Percentiles rank a stretch among this genome's conserved stretches.
Evolutionary conservation across 495 filamentous ascomycete species (phyloP).

Genomic region (Hypoxylon cercidicola): DNA sequence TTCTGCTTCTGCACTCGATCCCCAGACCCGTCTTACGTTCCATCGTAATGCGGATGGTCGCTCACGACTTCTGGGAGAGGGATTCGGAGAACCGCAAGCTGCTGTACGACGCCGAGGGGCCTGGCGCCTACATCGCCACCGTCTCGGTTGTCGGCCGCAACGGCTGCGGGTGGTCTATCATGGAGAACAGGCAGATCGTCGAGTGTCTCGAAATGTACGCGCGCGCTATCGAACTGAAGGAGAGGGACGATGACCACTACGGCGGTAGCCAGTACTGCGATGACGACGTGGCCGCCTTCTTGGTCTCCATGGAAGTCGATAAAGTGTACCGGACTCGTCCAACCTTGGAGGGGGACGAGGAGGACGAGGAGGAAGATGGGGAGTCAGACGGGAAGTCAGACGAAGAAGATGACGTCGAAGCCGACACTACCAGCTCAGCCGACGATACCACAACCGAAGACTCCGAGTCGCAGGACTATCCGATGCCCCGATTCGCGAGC

Average conservation of each 20-base stretch:
- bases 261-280: background rate
- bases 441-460: too few species aligned
- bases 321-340: background rate
- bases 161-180: background rate
- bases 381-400: too few species aligned
- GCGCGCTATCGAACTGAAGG: background rate
- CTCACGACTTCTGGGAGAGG: background rate
- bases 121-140: background rate
- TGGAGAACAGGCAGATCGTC: background rate
- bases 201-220: background rate
- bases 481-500: constrained; percentile 5
- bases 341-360: background rate
- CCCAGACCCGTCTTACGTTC: constrained; percentile 1
- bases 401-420: too few species aligned
- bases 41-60: constrained; percentile 1
- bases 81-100: background rate
- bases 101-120: constrained; percentile 1
- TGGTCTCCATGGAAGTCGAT: background rate
- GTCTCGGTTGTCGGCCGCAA: background rate
- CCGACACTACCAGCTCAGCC: background rate
- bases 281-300: background rate
- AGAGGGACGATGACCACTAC: background rate
- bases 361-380: too few species aligned
- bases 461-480: background rate
- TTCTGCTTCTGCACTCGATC: background rate